Base-by-base conservation (phyloP, 2,329 filamentous ascomycete genomes). In the Talaromyces amestolkiae region DNA sequence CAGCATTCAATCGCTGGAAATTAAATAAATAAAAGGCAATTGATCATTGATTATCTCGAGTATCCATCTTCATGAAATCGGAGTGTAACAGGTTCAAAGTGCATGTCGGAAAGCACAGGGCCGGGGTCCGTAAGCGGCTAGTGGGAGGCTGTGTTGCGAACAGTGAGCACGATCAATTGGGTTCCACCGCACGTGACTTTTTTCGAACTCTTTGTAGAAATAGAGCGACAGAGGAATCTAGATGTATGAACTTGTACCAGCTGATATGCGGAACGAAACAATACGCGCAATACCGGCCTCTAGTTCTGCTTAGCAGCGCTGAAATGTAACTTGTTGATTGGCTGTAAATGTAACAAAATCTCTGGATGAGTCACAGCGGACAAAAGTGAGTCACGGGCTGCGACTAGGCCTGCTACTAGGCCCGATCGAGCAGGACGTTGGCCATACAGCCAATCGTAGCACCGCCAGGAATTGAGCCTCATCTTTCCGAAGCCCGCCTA, bases 311-410 rank as follows among this genome's bases (percentile, higher is more conserved):
- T 53, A 53, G 49, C 47, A 19, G 51, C 31, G 31, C n/a, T 35
- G 31, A 3, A 54, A 54, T 35, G 10, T 7, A 35, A 6, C 10
- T 17, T 6, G 6, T 0, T 54, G 3, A 54, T 54, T 54, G 27
- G 51, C 35, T 37, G 35, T 6, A 31, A 31, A 31, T 31, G 27
- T 31, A 31, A 31, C 5, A 6, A 31, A 5, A 6, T 6, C 35
- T 22, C 33, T 37, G 53, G 53, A 56, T 56, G 53, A 56, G n/a
- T 56, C 53, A 56, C 53, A 56, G 17, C 33, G 53, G 53, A 56
- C 31, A 33, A 37, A 22, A 27, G 56, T 59, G 56, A 59, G 33
- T 59, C 56, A 59, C 56, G 43, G 56, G 35, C 56, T 58, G 56
- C 11, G 51, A 54, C 51, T 37, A 58, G 56, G 19, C 24, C 15